phyloP scores from a whole-genome alignment of 2,329 filamentous ascomycete species.

The Fusarium compactum region DNA sequence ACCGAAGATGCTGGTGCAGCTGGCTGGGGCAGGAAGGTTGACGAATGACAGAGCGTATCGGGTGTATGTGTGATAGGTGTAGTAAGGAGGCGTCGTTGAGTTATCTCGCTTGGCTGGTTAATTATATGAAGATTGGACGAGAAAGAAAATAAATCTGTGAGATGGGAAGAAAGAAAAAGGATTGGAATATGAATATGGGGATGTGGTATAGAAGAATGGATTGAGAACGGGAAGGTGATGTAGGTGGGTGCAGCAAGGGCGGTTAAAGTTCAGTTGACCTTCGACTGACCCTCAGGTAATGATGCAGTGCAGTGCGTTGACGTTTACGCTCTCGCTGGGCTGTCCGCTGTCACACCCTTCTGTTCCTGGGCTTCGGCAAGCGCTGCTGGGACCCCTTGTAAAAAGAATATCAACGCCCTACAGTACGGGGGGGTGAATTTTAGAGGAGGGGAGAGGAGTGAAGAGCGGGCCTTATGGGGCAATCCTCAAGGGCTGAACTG shows the following conservation, averaged over 20 bases:
- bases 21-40: conserved; percentile 29
- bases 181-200: neutral
- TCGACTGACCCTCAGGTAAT: conserved; percentile 22
- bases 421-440: conserved; percentile 8
- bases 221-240: conserved; percentile 25
- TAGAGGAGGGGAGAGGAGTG: neutral
- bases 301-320: conserved; percentile 22
- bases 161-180: conserved; percentile 3
- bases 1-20: conserved; percentile 43
- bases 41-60: conserved; percentile 42
- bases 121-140: conserved; percentile 4
- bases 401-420: neutral
- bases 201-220: conserved; percentile 34
- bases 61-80: conserved; percentile 24
- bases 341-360: conserved; percentile 20
- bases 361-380: conserved; percentile 37
- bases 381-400: conserved; percentile 32
- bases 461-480: neutral
- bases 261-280: conserved; percentile 24
- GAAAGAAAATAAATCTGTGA: conserved; percentile 7
- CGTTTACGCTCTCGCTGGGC: conserved; percentile 17
- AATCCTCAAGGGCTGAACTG: neutral
- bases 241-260: neutral
- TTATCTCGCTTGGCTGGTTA: conserved; percentile 4
- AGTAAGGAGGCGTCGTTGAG: conserved; percentile 15